A percentile compares a stretch with the other conserved stretches of the same genome.
Conservation (phyloP, 2,329 filamentous ascomycete genomes). For the Venturia oleaginea region DNA sequence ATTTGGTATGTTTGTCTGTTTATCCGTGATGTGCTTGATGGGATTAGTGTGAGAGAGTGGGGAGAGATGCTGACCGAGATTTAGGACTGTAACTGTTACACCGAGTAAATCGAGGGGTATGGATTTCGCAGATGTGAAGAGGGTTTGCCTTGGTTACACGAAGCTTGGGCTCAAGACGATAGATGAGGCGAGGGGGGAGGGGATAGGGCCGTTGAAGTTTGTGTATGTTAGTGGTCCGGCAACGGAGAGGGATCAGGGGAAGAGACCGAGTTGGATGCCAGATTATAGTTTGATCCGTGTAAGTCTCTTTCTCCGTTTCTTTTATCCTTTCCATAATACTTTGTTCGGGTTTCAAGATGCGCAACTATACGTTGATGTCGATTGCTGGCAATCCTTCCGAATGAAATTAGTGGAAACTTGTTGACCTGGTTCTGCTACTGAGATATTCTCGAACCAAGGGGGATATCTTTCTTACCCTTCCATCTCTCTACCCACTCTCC, state of each 20-base stretch:
- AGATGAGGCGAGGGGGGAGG: slow-evolving; percentile 13
- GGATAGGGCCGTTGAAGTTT: slow-evolving; percentile 34
- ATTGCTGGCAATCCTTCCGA: too few relatives aligned
- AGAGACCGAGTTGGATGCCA: slow-evolving; percentile 30
- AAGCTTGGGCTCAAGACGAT: slow-evolving; percentile 30
- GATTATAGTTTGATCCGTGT: slow-evolving; percentile 43
- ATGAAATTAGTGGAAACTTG: too few relatives aligned
- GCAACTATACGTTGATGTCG: too few relatives aligned
- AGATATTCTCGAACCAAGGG: too few relatives aligned
- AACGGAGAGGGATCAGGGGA: slow-evolving; percentile 37
- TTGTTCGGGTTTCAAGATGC: too few relatives aligned
- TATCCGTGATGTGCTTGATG: too few relatives aligned
- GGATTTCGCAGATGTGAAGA: slow-evolving; percentile 29
- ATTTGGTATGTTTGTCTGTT: slow-evolving; percentile 26
- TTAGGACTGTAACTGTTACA: slow-evolving; percentile 36
- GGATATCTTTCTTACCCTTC: too few relatives aligned
- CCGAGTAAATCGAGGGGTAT: slow-evolving; percentile 26
- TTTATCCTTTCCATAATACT: neutral
- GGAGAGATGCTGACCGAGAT: neutral
- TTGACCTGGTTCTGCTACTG: too few relatives aligned
- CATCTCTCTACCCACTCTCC: too few relatives aligned
- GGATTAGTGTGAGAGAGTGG: slow-evolving; percentile 14
- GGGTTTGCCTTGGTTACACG: slow-evolving; percentile 34
- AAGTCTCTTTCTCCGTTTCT: slow-evolving; percentile 17
- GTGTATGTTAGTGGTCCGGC: slow-evolving; percentile 41